Conservation (phyloP, 345 rosid species). For the Turritis glabra region DNA sequence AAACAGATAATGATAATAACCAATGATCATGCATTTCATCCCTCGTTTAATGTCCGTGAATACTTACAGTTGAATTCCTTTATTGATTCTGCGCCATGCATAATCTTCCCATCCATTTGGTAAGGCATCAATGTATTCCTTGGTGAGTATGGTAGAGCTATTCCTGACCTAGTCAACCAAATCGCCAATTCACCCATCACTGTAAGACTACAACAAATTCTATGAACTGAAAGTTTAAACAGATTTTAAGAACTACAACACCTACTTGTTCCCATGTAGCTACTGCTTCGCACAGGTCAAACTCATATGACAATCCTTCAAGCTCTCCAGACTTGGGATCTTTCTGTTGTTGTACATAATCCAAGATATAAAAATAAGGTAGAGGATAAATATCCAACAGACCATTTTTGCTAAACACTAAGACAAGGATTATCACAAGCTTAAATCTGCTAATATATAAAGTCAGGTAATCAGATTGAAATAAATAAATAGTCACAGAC, state of each 20-base stretch:
- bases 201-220: conserved; percentile 29
- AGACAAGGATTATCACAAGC: not conserved
- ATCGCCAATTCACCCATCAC: conserved; percentile 51
- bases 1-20: not conserved
- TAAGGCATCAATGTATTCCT: conserved; percentile 86
- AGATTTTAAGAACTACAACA: conserved; percentile 23
- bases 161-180: conserved; percentile 77
- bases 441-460: not conserved
- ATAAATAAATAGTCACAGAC: not conserved
- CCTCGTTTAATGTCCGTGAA: not conserved
- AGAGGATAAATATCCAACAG: not conserved
- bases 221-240: conserved; percentile 7
- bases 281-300: conserved; percentile 88
- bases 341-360: conserved; percentile 46
- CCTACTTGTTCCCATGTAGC: conserved; percentile 82
- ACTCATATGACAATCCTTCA: conserved; percentile 77
- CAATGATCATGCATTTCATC: not conserved
- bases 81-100: conserved; percentile 95
- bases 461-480: not conserved
- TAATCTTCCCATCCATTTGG: conserved; percentile 98
- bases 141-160: conserved; percentile 89
- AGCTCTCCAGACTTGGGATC: conserved; percentile 90
- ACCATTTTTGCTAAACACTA: not conserved
- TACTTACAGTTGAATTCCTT: conserved; percentile 84
- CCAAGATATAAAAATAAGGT: not conserved